Evolutionary conservation across 495 filamentous ascomycete genomes (phyloP).

Genomic region (Bathelium albidoporum): DNA sequence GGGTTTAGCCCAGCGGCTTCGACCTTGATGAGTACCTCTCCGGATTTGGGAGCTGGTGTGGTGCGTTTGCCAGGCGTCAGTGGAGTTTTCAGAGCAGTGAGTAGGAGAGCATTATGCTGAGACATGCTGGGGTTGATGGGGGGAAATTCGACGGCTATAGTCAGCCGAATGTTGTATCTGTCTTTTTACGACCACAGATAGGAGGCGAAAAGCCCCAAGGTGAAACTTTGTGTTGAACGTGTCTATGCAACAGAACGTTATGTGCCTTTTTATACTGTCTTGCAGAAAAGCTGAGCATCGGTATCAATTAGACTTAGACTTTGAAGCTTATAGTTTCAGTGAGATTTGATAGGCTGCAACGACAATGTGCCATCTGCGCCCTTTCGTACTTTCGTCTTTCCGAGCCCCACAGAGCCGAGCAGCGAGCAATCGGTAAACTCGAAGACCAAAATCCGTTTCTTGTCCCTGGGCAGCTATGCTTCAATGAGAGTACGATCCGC

Average conservation of each 20-base stretch:
- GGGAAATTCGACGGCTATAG: not conserved
- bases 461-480: too few relatives aligned
- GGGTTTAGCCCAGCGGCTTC: not conserved
- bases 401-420: not conserved
- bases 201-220: too few relatives aligned
- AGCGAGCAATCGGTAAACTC: not conserved
- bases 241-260: not conserved
- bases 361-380: too few relatives aligned
- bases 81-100: not conserved
- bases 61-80: not conserved
- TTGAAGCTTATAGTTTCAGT: too few relatives aligned
- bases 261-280: not conserved
- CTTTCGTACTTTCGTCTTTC: too few relatives aligned
- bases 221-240: not conserved
- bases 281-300: too few relatives aligned
- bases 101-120: not conserved
- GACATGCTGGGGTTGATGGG: not conserved
- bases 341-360: too few relatives aligned
- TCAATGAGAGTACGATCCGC: too few relatives aligned
- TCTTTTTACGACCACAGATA: too few relatives aligned
- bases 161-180: too few relatives aligned
- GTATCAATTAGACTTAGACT: too few relatives aligned
- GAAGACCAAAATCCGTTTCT: too few relatives aligned
- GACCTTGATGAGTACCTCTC: not conserved
- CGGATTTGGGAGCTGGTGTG: not conserved